These are phyloP conservation scores for Cordyceps cateniannulata DNA, from an alignment of 2,329 filamentous ascomycete genomes.

Conservation along the genomic window DNA sequence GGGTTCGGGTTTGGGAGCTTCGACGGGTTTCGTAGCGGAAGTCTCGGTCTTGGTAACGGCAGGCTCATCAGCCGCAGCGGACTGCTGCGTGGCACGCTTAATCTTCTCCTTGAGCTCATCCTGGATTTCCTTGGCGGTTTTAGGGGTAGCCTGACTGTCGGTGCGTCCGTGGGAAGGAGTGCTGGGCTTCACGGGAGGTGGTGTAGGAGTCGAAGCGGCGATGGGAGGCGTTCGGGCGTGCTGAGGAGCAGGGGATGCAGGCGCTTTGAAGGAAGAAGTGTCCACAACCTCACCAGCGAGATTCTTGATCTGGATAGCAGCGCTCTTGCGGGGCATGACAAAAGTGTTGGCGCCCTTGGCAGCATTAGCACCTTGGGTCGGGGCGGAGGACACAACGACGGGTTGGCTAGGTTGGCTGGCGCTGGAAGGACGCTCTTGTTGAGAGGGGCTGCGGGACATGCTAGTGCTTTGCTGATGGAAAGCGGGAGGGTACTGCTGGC, in stretches of 20 bases:
- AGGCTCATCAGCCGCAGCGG: slow-evolving; percentile 23
- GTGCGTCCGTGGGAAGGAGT: slow-evolving; percentile 63
- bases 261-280: slow-evolving; percentile 53
- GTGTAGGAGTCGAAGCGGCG: slow-evolving; percentile 69
- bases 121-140: slow-evolving; percentile 75
- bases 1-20: slow-evolving; percentile 26
- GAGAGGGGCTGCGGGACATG: slow-evolving; percentile 82
- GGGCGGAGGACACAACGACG: slow-evolving; percentile 54
- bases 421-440: slow-evolving; percentile 63
- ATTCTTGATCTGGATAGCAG: slow-evolving; percentile 78
- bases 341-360: slow-evolving; percentile 39
- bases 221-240: slow-evolving; percentile 60
- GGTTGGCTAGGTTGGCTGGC: slow-evolving; percentile 55
- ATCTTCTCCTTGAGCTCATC: slow-evolving; percentile 79
- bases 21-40: slow-evolving; percentile 25
- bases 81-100: slow-evolving; percentile 48
- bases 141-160: slow-evolving; percentile 61
- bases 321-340: slow-evolving; percentile 57
- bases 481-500: slow-evolving; percentile 35
- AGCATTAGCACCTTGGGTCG: slow-evolving; percentile 46
- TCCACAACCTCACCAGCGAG: slow-evolving; percentile 72
- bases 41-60: slow-evolving; percentile 23
- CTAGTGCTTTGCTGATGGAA: slow-evolving; percentile 50
- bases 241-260: slow-evolving; percentile 50
- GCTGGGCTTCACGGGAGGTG: slow-evolving; percentile 69